These are phyloP conservation scores for Huntiella abstrusa DNA, from an alignment of 2,329 filamentous ascomycete genomes.

Conservation along the genomic window DNA sequence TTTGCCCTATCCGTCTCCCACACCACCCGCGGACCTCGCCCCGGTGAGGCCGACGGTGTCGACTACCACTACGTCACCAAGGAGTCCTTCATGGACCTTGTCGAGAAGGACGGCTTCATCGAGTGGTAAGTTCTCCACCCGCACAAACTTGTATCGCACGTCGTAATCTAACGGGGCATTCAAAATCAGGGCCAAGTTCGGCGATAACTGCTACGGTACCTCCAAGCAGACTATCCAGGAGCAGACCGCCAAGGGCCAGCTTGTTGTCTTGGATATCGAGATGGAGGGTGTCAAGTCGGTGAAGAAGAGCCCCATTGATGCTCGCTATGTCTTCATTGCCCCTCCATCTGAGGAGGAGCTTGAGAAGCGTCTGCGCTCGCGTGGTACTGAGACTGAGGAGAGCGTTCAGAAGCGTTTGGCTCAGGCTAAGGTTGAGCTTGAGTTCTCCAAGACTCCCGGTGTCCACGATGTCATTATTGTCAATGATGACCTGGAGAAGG, in stretches of 20 bases:
- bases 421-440: constrained; percentile 58
- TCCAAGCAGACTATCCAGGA: constrained; percentile 61
- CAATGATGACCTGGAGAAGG: constrained; percentile 27
- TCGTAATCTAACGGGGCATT: not conserved
- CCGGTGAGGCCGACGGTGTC: constrained; percentile 54
- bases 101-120: constrained; percentile 56
- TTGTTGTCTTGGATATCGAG: constrained; percentile 85
- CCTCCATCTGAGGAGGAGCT: constrained; percentile 59
- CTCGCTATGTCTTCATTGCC: constrained; percentile 69
- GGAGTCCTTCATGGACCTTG: constrained; percentile 48
- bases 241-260: constrained; percentile 48
- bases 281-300: constrained; percentile 97
- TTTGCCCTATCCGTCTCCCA: constrained; percentile 45
- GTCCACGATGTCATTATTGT: constrained; percentile 23
- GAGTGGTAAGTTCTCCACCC: constrained; percentile 26
- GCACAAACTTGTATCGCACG: not conserved
- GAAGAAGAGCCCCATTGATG: constrained; percentile 52
- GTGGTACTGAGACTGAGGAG: constrained; percentile 63
- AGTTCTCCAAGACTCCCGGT: constrained; percentile 48
- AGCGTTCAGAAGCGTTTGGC: constrained; percentile 47
- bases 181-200: constrained; percentile 49
- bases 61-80: constrained; percentile 65
- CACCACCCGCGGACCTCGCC: constrained; percentile 62
- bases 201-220: constrained; percentile 75
- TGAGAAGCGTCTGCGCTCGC: constrained; percentile 53